These are phyloP conservation scores for Phytopythium ostracodes DNA, from an alignment of 352 stramenopile genomes.

Conservation along the genomic window DNA sequence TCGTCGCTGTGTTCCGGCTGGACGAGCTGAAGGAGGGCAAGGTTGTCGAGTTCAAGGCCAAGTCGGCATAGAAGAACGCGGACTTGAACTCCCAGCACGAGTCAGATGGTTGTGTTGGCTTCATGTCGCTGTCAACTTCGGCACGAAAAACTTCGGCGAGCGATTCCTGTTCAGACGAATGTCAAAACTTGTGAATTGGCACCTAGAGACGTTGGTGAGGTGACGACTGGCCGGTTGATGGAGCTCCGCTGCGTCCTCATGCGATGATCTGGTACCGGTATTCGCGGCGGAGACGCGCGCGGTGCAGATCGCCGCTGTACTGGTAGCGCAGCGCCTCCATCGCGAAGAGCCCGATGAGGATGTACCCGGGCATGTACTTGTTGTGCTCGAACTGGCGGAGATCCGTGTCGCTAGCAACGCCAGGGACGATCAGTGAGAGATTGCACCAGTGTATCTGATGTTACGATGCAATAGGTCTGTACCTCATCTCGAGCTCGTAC, in stretches of 20 bases:
- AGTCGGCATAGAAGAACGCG: constrained; percentile 9
- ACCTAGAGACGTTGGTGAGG: background rate
- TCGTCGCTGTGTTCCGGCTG: constrained; percentile 50
- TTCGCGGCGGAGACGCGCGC: constrained; percentile 44
- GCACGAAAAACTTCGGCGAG: too few relatives aligned
- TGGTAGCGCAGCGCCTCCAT: constrained; percentile 81
- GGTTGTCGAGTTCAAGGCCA: constrained; percentile 30
- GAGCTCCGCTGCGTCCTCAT: constrained; percentile 5
- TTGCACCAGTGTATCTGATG: too few relatives aligned
- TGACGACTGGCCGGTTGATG: background rate
- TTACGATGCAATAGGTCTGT: background rate
- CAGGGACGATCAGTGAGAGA: background rate
- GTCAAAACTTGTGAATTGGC: background rate
- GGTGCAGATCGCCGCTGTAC: constrained; percentile 58
- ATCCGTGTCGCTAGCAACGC: constrained; percentile 27
- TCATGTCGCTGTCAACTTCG: too few relatives aligned
- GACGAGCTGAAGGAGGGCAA: constrained; percentile 54
- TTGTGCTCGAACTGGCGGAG: constrained; percentile 54
- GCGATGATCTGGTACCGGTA: constrained; percentile 54
- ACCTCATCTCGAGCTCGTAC: constrained; percentile 64
- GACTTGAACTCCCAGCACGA: too few relatives aligned
- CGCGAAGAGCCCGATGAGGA: constrained; percentile 53
- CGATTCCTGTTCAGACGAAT: background rate
- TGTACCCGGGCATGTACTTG: constrained; percentile 72
- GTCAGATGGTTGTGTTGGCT: too few relatives aligned